Percentiles rank a stretch among this genome's conserved stretches.
Evolutionary conservation across 2,329 filamentous ascomycete genomes (phyloP).

Genomic region (Rhynchosporium graminicola): DNA sequence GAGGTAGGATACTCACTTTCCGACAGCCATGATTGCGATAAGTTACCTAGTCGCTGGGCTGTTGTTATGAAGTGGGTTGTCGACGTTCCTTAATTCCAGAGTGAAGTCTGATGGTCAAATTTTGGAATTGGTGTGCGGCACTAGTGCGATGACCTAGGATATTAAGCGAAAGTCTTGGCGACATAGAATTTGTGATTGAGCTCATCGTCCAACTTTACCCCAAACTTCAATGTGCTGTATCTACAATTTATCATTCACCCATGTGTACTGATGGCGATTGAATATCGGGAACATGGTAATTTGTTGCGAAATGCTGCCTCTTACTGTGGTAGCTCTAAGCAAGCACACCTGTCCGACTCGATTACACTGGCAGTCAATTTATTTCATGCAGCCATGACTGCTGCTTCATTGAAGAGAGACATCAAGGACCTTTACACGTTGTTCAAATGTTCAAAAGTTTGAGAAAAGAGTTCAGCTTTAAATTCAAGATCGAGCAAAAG

Average conservation of each 20-base stretch:
- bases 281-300: no score
- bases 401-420: no score
- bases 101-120: constrained; percentile 18
- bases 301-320: no score
- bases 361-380: no score
- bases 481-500: neutral
- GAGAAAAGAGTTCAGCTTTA: neutral
- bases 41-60: constrained; percentile 39
- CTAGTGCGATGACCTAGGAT: constrained; percentile 18
- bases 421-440: no score
- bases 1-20: constrained; percentile 59
- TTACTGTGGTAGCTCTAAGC: no score
- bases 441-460: neutral
- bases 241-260: neutral
- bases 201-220: neutral
- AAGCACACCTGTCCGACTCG: no score
- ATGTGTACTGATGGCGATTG: no score
- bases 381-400: no score
- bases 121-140: constrained; percentile 8
- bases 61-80: constrained; percentile 39
- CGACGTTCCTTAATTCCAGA: constrained; percentile 33
- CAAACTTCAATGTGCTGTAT: neutral
- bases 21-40: constrained; percentile 78
- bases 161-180: constrained; percentile 2
- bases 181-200: neutral